phyloP scores from a whole-genome alignment of 2,329 filamentous ascomycete genomes.

The Aspergillus nomiae region DNA sequence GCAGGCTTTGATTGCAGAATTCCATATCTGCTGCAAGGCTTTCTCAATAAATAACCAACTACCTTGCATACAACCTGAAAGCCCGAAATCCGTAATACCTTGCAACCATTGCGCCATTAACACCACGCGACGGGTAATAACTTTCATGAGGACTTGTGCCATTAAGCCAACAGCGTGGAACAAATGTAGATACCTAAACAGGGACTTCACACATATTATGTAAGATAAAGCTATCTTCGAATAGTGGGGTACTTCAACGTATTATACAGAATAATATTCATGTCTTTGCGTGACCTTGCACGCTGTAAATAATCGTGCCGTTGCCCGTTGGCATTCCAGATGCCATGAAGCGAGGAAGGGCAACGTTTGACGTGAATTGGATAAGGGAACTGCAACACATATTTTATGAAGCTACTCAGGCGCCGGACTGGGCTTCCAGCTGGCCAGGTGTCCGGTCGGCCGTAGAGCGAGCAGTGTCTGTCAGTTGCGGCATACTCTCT shows the following conservation, averaged over 20 bases:
- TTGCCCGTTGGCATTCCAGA: constrained; percentile 1
- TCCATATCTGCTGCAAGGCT: neutral
- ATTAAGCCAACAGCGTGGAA: neutral
- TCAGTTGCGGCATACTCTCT: neutral
- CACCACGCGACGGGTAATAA: neutral
- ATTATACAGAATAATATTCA: constrained; percentile 4
- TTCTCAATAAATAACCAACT: neutral
- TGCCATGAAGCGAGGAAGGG: neutral
- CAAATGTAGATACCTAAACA: neutral
- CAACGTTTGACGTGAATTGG: neutral
- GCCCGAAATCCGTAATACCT: neutral
- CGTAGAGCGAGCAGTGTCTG: neutral
- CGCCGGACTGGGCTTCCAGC: constrained; percentile 19
- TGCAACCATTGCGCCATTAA: neutral
- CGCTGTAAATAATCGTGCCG: neutral
- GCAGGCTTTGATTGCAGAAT: neutral
- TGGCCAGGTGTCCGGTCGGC: constrained; percentile 19
- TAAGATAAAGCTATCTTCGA: neutral
- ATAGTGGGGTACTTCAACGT: neutral
- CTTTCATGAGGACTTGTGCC: neutral
- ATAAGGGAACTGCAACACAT: neutral
- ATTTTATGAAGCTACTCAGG: constrained; percentile 2
- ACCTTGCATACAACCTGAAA: neutral
- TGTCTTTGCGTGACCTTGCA: constrained; percentile 7
- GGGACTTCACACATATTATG: neutral